phyloP scores from a whole-genome alignment of 2,329 filamentous ascomycete species.

The Proliferodiscus dingleyae region DNA sequence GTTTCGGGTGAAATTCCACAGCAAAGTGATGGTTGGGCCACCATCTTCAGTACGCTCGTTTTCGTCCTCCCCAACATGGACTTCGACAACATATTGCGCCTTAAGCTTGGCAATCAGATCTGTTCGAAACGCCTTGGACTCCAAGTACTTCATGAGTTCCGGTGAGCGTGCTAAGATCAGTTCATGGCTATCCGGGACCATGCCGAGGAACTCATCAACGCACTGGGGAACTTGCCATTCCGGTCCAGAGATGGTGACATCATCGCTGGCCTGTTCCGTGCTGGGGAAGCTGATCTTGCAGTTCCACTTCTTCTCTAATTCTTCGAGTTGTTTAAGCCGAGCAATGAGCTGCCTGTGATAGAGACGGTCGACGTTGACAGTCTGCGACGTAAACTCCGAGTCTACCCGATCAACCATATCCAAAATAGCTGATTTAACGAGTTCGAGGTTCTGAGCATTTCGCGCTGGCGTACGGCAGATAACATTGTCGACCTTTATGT shows the following conservation, averaged over 20 bases:
- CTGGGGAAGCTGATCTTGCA: slow-evolving; percentile 99
- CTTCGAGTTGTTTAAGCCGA: slow-evolving; percentile 83
- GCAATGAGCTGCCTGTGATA: slow-evolving; percentile 93
- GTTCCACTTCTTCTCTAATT: slow-evolving; percentile 98
- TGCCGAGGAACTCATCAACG: slow-evolving; percentile 91
- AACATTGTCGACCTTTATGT: slow-evolving; percentile 98
- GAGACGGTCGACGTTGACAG: slow-evolving; percentile 86
- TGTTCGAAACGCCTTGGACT: slow-evolving; percentile 72
- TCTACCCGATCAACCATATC: slow-evolving; percentile 90
- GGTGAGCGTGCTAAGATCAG: slow-evolving; percentile 74
- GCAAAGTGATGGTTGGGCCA: slow-evolving; percentile 54
- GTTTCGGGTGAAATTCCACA: slow-evolving; percentile 89
- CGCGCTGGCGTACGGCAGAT: slow-evolving; percentile 96
- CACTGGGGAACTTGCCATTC: slow-evolving; percentile 98
- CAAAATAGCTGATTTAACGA: slow-evolving; percentile 98
- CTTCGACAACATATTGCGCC: slow-evolving; percentile 85
- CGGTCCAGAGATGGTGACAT: slow-evolving; percentile 90
- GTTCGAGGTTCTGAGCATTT: slow-evolving; percentile 92
- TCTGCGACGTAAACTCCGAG: slow-evolving; percentile 93
- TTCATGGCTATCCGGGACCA: slow-evolving; percentile 96
- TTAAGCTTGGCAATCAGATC: slow-evolving; percentile 82
- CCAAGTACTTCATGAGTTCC: slow-evolving; percentile 75
- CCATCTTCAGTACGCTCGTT: slow-evolving; percentile 55
- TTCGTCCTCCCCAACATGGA: slow-evolving; percentile 64
- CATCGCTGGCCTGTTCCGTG: slow-evolving; percentile 94